Base-by-base conservation (phyloP, 2,329 filamentous ascomycete genomes). In the Phialophora expanda region DNA sequence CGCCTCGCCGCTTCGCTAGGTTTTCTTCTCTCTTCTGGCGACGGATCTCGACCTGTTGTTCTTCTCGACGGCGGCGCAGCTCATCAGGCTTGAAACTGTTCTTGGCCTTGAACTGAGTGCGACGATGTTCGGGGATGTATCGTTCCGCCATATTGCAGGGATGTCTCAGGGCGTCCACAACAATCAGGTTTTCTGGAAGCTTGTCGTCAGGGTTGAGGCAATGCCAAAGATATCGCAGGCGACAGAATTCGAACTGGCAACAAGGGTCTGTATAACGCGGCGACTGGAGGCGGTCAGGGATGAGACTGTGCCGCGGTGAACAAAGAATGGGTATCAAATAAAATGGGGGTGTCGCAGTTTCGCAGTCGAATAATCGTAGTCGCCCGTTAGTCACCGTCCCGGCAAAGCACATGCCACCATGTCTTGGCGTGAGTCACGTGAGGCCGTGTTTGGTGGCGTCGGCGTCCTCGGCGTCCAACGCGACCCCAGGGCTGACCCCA, bases 71-170 rank as follows among this genome's bases (percentile, higher is more conserved):
- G 77, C 95, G 93, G 79, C 95, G 92, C 73, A 99, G 90, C 85
- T 99, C 95, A 80, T 99, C 95, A 75, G 94, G 94, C 88, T 97
- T 97, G 87, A 99, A 98, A 76, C 92, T 92, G 82, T 92, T 94
- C 87, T 97, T 97, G 63, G 95, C 95, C 90, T 99, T 99, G 89
- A 97, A 99, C 84, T 97, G 93, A 73, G 92, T 97, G 78, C 95
- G 93, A 81, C 95, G 93, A 86, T 99, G 95, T 85, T 99, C 95
- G 80, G 95, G 95, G 77, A 99, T 99, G 85, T 97, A 99, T 77
- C 95, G 92, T 81, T 99, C 95, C 81, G 95, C 91, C 95, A 99
- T 99, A 83, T 75, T 89, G 75, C 26, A 73, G 55, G 72, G 74
- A 72, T 66, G 73, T 72, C 73, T 74, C 59, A 53, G 58, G 57